Evolutionary conservation across 768 basidiomycete species (phyloP).

Genomic region (Fomitopsis serialis): DNA sequence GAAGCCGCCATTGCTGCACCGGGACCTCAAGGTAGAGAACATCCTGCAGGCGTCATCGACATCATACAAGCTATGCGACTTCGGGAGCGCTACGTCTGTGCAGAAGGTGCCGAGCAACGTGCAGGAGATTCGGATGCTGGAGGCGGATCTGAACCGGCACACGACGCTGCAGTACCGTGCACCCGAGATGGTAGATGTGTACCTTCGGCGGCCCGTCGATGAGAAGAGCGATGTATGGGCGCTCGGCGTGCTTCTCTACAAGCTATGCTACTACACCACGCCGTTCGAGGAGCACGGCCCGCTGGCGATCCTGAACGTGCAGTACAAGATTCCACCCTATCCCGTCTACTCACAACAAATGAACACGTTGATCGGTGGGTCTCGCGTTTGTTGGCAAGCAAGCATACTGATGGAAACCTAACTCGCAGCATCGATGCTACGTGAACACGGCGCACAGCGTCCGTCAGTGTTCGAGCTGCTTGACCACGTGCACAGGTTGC

Average conservation of each 20-base stretch:
- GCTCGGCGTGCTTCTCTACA: slow-evolving; percentile 92
- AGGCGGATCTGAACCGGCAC: slow-evolving; percentile 88
- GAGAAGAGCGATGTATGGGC: slow-evolving; percentile 99
- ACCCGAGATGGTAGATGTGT: slow-evolving; percentile 97
- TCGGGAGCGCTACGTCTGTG: slow-evolving; percentile 86
- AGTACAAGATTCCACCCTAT: slow-evolving; percentile 88
- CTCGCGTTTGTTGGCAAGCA: not conserved
- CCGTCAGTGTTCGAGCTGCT: slow-evolving; percentile 89
- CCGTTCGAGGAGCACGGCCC: slow-evolving; percentile 98
- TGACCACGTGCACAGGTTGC: slow-evolving; percentile 73
- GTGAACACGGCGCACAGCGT: slow-evolving; percentile 82
- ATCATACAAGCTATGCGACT: slow-evolving; percentile 95
- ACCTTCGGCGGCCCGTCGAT: slow-evolving; percentile 76
- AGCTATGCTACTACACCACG: slow-evolving; percentile 98
- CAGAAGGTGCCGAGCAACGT: slow-evolving; percentile 69
- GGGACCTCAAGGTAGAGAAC: slow-evolving; percentile 98
- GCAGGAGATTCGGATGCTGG: slow-evolving; percentile 81
- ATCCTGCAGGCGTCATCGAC: slow-evolving; percentile 84
- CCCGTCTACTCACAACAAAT: slow-evolving; percentile 82
- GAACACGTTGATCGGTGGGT: slow-evolving; percentile 76
- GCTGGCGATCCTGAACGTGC: slow-evolving; percentile 92
- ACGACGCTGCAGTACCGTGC: slow-evolving; percentile 97
- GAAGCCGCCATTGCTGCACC: slow-evolving; percentile 85
- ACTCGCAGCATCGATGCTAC: slow-evolving; percentile 77
- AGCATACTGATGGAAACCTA: not conserved